A percentile compares a stretch with the other conserved stretches of the same genome.
phyloP scores from a whole-genome alignment of 2,329 filamentous ascomycete species.

The Cladosporium sp. region DNA sequence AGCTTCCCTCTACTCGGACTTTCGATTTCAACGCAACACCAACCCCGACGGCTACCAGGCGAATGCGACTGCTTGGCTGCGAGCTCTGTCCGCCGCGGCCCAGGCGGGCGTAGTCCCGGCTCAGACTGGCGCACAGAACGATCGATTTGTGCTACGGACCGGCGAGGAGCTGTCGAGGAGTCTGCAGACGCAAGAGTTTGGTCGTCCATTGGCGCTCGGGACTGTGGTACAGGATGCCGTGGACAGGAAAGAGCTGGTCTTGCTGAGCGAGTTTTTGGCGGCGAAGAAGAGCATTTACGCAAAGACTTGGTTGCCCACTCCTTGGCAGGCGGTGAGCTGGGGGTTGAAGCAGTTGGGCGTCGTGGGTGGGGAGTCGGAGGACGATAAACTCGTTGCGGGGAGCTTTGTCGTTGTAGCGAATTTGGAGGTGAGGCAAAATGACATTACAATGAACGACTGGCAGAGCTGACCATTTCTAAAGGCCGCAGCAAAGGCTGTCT shows the following conservation, averaged over 20 bases:
- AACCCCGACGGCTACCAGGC: conserved; percentile 84
- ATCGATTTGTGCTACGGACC: conserved; percentile 49
- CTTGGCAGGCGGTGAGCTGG: conserved; percentile 72
- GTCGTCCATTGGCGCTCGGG: conserved; percentile 74
- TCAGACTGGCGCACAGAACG: conserved; percentile 32
- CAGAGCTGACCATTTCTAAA: conserved; percentile 12
- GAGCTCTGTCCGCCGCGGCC: conserved; percentile 66
- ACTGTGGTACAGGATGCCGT: conserved; percentile 75
- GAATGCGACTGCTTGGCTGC: conserved; percentile 75
- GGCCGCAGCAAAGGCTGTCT: conserved; percentile 39
- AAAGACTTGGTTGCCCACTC: conserved; percentile 63
- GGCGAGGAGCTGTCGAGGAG: conserved; percentile 63
- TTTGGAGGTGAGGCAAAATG: conserved; percentile 46
- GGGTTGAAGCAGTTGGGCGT: conserved; percentile 61
- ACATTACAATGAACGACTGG: neutral
- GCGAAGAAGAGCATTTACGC: conserved; percentile 68
- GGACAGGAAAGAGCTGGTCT: conserved; percentile 63
- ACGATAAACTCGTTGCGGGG: conserved; percentile 57
- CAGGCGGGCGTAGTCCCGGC: conserved; percentile 57
- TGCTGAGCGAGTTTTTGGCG: conserved; percentile 63
- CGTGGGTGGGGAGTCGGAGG: conserved; percentile 28
- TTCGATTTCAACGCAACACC: conserved; percentile 65
- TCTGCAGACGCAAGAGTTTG: conserved; percentile 73
- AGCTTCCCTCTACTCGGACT: conserved; percentile 85
- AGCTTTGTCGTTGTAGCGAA: conserved; percentile 64